These are phyloP conservation scores for Trichoderma koningii DNA, from an alignment of 2,329 filamentous ascomycete species.

Conservation along the genomic window DNA sequence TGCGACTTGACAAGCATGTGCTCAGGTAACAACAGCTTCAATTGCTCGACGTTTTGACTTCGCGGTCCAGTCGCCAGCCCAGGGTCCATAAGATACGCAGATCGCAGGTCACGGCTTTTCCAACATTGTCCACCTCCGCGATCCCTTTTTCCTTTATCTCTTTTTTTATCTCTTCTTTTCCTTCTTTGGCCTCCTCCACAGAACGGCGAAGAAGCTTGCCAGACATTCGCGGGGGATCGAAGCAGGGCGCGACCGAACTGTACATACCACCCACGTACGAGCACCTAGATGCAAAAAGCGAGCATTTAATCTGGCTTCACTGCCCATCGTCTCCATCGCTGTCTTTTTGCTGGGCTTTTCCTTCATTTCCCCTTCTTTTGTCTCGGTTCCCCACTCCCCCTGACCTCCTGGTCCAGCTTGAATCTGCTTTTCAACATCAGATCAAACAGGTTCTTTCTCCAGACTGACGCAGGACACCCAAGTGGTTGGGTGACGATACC, in stretches of 20 bases:
- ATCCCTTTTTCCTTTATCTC: neutral
- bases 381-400: neutral
- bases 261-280: no score
- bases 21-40: no score
- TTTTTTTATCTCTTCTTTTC: neutral
- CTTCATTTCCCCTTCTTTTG: neutral
- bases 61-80: neutral
- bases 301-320: slow-evolving; percentile 14
- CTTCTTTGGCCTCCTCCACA: neutral
- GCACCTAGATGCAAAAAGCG: slow-evolving; percentile 4
- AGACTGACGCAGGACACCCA: neutral
- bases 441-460: neutral
- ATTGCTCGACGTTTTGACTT: neutral
- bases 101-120: slow-evolving; percentile 3
- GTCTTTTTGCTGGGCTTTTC: neutral
- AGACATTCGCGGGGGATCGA: slow-evolving; percentile 16
- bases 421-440: neutral
- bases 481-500: neutral
- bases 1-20: neutral
- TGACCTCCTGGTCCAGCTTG: neutral
- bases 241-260: neutral
- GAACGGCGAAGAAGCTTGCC: slow-evolving; percentile 10
- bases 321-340: slow-evolving; percentile 16
- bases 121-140: neutral
- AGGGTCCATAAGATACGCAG: slow-evolving; percentile 6